phyloP scores from a whole-genome alignment of 2,329 filamentous ascomycete genomes.

The Colletotrichum musae region DNA sequence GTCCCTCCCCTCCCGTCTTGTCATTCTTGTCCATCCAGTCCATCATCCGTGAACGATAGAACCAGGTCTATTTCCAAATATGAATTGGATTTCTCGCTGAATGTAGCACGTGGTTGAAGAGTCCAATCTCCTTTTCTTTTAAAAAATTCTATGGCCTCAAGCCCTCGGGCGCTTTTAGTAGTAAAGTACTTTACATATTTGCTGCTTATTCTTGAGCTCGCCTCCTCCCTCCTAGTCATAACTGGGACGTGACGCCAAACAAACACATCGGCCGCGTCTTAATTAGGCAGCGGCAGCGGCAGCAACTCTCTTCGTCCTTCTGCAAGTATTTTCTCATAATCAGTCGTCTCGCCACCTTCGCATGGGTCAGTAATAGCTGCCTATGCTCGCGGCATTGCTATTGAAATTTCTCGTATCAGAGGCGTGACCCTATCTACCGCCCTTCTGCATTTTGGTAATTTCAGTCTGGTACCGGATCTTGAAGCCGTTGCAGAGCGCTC shows the following conservation, averaged over 20 bases:
- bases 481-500: slow-evolving; percentile 96
- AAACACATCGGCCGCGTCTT: slow-evolving; percentile 8
- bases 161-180: slow-evolving; percentile 12
- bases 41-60: no score
- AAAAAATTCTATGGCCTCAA: slow-evolving; percentile 9
- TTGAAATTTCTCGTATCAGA: slow-evolving; percentile 3
- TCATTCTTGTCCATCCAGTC: no score
- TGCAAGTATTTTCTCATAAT: neutral
- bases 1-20: no score
- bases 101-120: no score
- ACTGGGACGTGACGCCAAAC: neutral
- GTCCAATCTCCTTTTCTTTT: no score
- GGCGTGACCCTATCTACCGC: slow-evolving; percentile 36
- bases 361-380: slow-evolving; percentile 22
- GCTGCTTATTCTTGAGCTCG: slow-evolving; percentile 21
- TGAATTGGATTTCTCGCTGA: no score
- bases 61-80: no score
- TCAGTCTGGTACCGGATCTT: slow-evolving; percentile 82
- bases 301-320: neutral
- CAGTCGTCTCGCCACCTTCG: neutral
- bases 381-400: neutral
- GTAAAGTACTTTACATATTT: slow-evolving; percentile 16
- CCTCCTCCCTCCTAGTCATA: neutral
- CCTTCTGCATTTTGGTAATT: slow-evolving; percentile 71
- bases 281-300: neutral